Conservation (phyloP, 129 eudicot genomes). For the Calendula officinalis region DNA sequence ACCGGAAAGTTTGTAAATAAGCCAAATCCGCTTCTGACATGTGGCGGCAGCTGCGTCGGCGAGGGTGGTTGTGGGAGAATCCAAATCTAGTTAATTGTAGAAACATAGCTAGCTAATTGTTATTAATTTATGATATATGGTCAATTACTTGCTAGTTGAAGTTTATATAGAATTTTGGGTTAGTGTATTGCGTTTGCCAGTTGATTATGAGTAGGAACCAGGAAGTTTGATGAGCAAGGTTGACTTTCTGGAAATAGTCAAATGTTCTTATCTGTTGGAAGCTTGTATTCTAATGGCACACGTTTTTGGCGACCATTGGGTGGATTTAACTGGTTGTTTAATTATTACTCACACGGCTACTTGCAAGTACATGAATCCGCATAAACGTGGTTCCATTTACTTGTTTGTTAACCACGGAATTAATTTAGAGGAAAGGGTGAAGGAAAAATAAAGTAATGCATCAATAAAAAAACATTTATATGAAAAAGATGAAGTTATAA, state of each 20-base stretch:
- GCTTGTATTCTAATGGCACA: constrained; percentile 13
- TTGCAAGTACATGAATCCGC: constrained; percentile 6
- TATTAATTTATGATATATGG: constrained; percentile 15
- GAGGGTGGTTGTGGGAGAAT: constrained; percentile 30
- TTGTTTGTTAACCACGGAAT: constrained; percentile 5
- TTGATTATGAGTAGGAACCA: background rate
- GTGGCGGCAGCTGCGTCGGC: constrained; percentile 13
- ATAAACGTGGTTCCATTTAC: background rate
- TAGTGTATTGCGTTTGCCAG: constrained; percentile 21
- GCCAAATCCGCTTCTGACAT: constrained; percentile 31
- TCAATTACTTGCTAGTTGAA: constrained; percentile 26
- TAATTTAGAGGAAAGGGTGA: constrained; percentile 2
- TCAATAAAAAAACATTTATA: background rate
- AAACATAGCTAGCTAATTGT: constrained; percentile 32
- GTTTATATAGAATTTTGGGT: constrained; percentile 35
- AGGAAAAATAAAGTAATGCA: background rate
- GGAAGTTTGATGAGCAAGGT: constrained; percentile 8
- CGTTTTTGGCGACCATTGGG: constrained; percentile 27
- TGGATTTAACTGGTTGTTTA: constrained; percentile 14
- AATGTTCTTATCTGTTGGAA: constrained; percentile 37
- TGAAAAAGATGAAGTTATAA: background rate
- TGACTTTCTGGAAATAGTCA: constrained; percentile 31
- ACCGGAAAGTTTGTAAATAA: constrained; percentile 45
- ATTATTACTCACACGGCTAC: constrained; percentile 19
- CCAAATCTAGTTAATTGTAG: constrained; percentile 34